Evolutionary conservation across 1,284 basidiomycete species (phyloP), one percentile per base, ranked within the genome.

Genomic region (Sparassis latifolia): DNA sequence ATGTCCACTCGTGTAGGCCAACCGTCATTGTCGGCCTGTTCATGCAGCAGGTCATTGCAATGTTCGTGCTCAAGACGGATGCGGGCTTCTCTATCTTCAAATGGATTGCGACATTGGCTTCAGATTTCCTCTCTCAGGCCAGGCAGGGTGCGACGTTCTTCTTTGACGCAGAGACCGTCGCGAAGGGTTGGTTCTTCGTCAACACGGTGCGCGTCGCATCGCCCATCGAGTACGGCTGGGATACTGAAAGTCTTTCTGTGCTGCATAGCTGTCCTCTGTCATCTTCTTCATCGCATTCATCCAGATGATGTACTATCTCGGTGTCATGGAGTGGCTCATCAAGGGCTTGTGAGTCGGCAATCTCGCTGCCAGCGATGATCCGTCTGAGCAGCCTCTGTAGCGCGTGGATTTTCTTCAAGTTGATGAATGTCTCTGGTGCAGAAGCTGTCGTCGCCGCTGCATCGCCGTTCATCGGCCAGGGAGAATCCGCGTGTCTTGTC

Each of bases 381-480:
- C 20, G 20, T 20, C 20, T 20, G 33, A 27, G 47, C 42, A 29
- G 33, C 37, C 48, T 45, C 48, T 48, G 27, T 28, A 87, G 85
- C 62, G 92, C 91, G 4, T 93, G 89, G 90, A 79, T 95, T 72
- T 95, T 96, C 78, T 91, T 89, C 76, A 92, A 92, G 69, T 69
- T 88, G 48, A 80, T 94, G 81, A 82, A 87, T 56, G 78, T 92
- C 32, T 91, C 89, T 30, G 92, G 92, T 60, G 92, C 91, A 4
- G 92, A 95, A 65, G 91, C 92, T 35, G 88, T 95, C 56, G 91
- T 95, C 47, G 92, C 93, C 37, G 86, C 92, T 47, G 85, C 92
- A 12, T 93, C 90, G 1, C 92, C 92, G 12, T 96, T 90, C 80
- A 85, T 95, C 62, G 92, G 92, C 20, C 88, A 91, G 72, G 88